Evolutionary conservation across 176 grass and related monocot genomes (phyloP).

Genomic region (Zea luxurians): DNA sequence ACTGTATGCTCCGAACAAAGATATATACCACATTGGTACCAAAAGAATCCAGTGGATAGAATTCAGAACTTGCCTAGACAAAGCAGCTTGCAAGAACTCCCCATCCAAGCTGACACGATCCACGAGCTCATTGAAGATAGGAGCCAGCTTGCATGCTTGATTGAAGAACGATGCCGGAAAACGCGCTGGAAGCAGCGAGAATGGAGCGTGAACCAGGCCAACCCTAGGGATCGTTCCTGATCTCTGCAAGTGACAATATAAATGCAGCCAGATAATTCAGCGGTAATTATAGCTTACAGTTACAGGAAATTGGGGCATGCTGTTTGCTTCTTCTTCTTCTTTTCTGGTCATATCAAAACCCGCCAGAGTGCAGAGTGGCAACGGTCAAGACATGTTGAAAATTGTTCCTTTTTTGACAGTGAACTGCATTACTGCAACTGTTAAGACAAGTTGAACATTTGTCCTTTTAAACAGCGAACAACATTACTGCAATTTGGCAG

Average conservation of each 20-base stretch:
- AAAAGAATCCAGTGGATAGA: background rate
- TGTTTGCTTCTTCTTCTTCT: background rate
- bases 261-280: conserved; percentile 17
- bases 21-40: background rate
- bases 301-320: background rate
- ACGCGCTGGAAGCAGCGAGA: conserved; percentile 57
- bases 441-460: too few relatives aligned
- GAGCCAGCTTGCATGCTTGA: conserved; percentile 77
- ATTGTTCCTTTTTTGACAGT: background rate
- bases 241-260: conserved; percentile 48
- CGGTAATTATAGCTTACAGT: conserved; percentile 8
- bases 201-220: conserved; percentile 85
- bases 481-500: too few relatives aligned
- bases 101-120: conserved; percentile 93
- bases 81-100: conserved; percentile 72
- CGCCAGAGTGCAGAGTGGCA: background rate
- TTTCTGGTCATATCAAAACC: conserved; percentile 4
- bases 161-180: conserved; percentile 61
- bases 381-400: background rate
- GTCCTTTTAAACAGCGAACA: too few relatives aligned
- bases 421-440: background rate
- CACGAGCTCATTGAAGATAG: conserved; percentile 86
- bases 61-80: conserved; percentile 61
- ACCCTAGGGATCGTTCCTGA: conserved; percentile 78
- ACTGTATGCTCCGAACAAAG: background rate